Conservation (phyloP, 768 basidiomycete species). For the Kwoniella botswanensis region DNA sequence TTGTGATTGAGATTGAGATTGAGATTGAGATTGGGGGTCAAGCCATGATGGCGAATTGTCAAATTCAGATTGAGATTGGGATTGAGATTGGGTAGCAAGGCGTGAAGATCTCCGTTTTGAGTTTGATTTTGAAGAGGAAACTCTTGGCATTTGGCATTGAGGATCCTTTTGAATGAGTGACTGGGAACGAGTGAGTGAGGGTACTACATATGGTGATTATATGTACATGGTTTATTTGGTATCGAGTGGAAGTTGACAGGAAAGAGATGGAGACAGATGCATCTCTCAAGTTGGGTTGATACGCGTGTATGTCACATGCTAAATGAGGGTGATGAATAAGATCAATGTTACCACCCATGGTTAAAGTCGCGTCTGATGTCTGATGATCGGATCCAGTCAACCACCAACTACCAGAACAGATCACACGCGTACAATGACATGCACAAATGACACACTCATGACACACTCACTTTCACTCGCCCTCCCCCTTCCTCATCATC, state of each 20-base stretch:
- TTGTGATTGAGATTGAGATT: constrained; percentile 1
- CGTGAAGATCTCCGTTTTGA: not conserved
- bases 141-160: not conserved
- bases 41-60: not conserved
- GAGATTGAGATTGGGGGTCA: not conserved
- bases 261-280: not conserved
- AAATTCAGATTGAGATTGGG: constrained; percentile 8
- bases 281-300: no score
- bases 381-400: not conserved
- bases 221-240: not conserved
- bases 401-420: not conserved
- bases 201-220: not conserved
- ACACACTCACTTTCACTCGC: no score
- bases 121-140: not conserved
- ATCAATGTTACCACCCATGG: not conserved
- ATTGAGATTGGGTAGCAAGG: not conserved
- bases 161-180: not conserved
- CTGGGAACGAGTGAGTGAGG: not conserved
- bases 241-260: not conserved
- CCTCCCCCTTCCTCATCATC: no score
- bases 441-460: no score
- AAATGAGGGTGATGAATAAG: not conserved
- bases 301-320: not conserved
- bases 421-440: not conserved
- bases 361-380: not conserved